A percentile compares a stretch with the other conserved stretches of the same genome.
These are phyloP conservation scores for Athelia sp. DNA, from an alignment of 1,284 basidiomycete genomes.

Conservation along the genomic window DNA sequence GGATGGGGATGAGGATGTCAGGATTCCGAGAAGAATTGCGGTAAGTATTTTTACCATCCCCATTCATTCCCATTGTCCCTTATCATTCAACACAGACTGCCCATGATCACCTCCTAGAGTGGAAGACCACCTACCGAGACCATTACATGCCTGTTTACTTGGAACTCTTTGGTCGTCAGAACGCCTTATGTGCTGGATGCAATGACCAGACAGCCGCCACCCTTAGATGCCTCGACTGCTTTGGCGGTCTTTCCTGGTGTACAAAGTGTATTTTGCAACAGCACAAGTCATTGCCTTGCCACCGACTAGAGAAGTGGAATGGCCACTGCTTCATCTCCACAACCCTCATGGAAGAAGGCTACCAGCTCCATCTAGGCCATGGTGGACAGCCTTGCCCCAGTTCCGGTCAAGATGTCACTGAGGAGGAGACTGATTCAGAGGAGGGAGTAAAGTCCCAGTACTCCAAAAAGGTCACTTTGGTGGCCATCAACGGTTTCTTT, in stretches of 20 bases:
- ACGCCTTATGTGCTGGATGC: not conserved
- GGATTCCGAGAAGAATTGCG: not conserved
- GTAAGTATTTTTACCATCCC: not conserved
- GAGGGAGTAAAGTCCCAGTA: no score
- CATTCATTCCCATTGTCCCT: not conserved
- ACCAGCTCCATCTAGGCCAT: no score
- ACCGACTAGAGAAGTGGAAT: no score
- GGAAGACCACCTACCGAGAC: not conserved
- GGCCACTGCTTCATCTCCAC: no score
- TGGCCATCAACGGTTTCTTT: conserved; percentile 4
- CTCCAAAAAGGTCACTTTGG: not conserved
- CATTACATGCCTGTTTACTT: not conserved
- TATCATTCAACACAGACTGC: not conserved
- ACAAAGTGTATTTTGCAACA: not conserved
- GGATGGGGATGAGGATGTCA: no score
- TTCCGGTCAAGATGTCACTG: no score
- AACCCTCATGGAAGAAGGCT: no score
- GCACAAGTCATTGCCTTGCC: not conserved
- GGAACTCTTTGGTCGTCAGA: not conserved
- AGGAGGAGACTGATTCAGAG: no score
- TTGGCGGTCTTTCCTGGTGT: not conserved
- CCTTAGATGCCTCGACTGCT: not conserved
- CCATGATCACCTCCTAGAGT: not conserved
- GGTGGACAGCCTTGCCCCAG: no score
- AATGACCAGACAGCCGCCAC: not conserved